Percentiles rank a stretch among this genome's conserved stretches.
Evolutionary conservation across 225 moss, liverwort and hornwort species (phyloP).

Genomic region (Polytrichum commune): DNA sequence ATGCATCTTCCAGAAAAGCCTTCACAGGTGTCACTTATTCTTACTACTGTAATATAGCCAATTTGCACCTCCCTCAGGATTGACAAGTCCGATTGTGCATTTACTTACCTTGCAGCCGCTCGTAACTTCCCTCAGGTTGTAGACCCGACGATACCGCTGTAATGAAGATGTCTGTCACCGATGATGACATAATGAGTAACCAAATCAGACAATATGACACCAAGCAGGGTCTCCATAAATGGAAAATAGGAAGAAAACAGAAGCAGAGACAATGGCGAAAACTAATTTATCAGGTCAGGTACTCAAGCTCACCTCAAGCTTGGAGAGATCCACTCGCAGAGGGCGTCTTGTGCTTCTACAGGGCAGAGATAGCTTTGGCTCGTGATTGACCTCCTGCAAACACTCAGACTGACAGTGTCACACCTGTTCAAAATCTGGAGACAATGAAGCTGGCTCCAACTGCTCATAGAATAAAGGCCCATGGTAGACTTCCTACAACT

Average conservation of each 20-base stretch:
- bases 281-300: too few relatives aligned
- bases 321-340: slow-evolving; percentile 90
- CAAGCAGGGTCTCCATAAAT: too few relatives aligned
- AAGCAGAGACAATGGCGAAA: too few relatives aligned
- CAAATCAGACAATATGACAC: too few relatives aligned
- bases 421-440: not conserved
- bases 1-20: too few relatives aligned
- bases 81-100: not conserved
- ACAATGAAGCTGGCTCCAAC: too few relatives aligned
- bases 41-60: too few relatives aligned
- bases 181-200: not conserved
- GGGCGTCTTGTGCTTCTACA: slow-evolving; percentile 76
- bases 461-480: not conserved
- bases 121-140: slow-evolving; percentile 87
- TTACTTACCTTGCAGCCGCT: slow-evolving; percentile 85
- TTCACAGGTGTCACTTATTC: too few relatives aligned
- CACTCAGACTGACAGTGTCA: not conserved
- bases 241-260: too few relatives aligned
- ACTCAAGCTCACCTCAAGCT: slow-evolving; percentile 63
- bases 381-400: slow-evolving; percentile 74
- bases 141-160: slow-evolving; percentile 90
- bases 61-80: too few relatives aligned
- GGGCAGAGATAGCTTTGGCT: slow-evolving; percentile 72
- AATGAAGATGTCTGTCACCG: slow-evolving; percentile 78
- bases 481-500: not conserved